These are phyloP conservation scores for Suillus americanus DNA, from an alignment of 768 basidiomycete genomes.

Conservation along the genomic window DNA sequence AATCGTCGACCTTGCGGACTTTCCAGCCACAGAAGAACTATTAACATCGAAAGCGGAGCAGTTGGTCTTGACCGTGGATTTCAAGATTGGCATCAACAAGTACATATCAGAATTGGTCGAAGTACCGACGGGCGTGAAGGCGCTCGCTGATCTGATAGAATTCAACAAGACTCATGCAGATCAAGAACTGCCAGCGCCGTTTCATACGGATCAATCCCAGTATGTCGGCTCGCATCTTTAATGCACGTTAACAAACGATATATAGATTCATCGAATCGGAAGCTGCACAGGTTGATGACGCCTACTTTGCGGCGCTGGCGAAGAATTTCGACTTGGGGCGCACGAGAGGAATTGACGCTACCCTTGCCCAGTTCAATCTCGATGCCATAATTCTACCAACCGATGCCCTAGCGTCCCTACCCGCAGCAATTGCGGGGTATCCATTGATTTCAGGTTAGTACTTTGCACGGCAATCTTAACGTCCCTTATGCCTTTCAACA, in stretches of 20 bases:
- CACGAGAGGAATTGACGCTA: neutral
- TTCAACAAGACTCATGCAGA: slow-evolving; percentile 51
- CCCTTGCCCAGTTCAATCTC: neutral
- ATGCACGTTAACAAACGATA: neutral
- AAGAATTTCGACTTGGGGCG: neutral
- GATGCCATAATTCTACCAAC: neutral
- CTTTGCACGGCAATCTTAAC: neutral
- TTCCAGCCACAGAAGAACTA: slow-evolving; percentile 46
- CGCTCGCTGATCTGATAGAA: slow-evolving; percentile 52
- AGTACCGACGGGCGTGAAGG: slow-evolving; percentile 57
- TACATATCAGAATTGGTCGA: slow-evolving; percentile 44
- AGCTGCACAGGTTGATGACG: neutral
- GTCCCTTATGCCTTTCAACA: neutral
- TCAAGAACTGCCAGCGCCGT: slow-evolving; percentile 37
- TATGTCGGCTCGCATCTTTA: neutral
- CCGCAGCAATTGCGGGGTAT: neutral
- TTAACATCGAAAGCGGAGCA: slow-evolving; percentile 46
- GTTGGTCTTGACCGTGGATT: slow-evolving; percentile 48
- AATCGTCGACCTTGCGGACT: slow-evolving; percentile 54
- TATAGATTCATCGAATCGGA: neutral
- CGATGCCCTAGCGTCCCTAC: neutral
- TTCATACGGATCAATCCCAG: slow-evolving; percentile 27
- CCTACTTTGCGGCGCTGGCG: neutral
- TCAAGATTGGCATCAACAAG: slow-evolving; percentile 46
- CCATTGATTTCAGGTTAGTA: neutral